Base-by-base conservation (phyloP, 2,329 filamentous ascomycete genomes). In the Simplicillium sp. region DNA sequence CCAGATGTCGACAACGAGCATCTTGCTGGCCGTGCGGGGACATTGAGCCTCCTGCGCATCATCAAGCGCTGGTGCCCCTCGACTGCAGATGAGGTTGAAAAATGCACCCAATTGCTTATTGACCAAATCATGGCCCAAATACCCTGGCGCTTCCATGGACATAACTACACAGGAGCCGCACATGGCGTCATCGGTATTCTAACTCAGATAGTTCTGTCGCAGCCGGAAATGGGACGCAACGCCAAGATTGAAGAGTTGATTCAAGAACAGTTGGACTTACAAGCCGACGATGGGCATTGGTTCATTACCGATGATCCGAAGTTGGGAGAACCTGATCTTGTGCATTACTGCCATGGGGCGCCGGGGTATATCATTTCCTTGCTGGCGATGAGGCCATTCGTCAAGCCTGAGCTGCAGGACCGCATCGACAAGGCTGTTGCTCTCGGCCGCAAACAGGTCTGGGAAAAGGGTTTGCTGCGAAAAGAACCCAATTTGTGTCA, bases 171-270 rank as follows among this genome's bases (percentile, higher is more conserved):
- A 12, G 80, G 80, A 4, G 73, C 78, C 2, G 73, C 70, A 1
- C 77, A 83, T 52, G 80, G 80, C 13, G 67, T 70, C 4, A 70
- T 82, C 25, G 76, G 80, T 6, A 82, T 81, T 52, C 66, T 84
- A 40, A 75, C 73, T 11, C 80, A 84, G 54, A 61, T 82, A 17
- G 66, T 82, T 1, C 60, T 68, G 16, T 75, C 74, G 3, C 67
- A 70, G 41, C 69, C 73, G 0, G 12, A 33, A n/a, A n/a, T 33
- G 31, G 55, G 59, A 13, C 66, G 68, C 48, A 73, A 75, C 0
- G 52, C 62, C 2, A 63, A 65, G 35, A 55, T 82, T 6, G 68
- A 74, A 50, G 58, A 60, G 3, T 62, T 71, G 33, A 51, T 83
- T 4, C 60, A 62, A 0, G 61, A 64, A 5, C 50, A 82, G 11